Conservation (phyloP, 257 asterid genomes). For the Gentiana straminea region DNA sequence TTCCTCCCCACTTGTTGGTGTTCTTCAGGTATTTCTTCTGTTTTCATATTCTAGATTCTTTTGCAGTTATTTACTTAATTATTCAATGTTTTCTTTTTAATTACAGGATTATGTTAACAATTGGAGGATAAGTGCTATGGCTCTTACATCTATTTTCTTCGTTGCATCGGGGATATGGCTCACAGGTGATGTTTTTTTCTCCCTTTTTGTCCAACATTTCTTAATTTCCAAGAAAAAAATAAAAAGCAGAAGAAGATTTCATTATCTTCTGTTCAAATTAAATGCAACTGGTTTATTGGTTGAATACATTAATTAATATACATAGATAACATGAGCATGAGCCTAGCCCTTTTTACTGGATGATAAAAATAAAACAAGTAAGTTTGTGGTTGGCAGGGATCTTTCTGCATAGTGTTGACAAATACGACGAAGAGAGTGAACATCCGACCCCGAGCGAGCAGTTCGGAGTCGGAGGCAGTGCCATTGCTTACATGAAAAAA, state of each 20-base stretch:
- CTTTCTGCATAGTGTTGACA: slow-evolving; percentile 57
- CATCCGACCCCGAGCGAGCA: not conserved
- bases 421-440: slow-evolving; percentile 50
- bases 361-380: too few species aligned
- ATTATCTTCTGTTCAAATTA: too few species aligned
- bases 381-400: slow-evolving; percentile 33
- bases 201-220: too few species aligned
- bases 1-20: slow-evolving; percentile 86
- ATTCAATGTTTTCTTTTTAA: not conserved
- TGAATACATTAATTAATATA: too few species aligned
- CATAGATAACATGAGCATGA: too few species aligned
- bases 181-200: slow-evolving; percentile 31
- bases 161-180: slow-evolving; percentile 70
- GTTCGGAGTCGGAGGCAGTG: slow-evolving; percentile 18
- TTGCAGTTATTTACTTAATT: too few species aligned
- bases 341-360: too few species aligned
- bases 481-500: slow-evolving; percentile 41
- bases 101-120: slow-evolving; percentile 72
- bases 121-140: slow-evolving; percentile 73
- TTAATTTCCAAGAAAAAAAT: too few species aligned
- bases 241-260: too few species aligned
- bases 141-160: slow-evolving; percentile 60
- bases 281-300: not conserved
- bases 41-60: not conserved
- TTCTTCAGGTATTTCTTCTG: slow-evolving; percentile 54